Evolutionary conservation across 306 rosid genomes (phyloP).

Genomic region (Pyrus bretschneideri): DNA sequence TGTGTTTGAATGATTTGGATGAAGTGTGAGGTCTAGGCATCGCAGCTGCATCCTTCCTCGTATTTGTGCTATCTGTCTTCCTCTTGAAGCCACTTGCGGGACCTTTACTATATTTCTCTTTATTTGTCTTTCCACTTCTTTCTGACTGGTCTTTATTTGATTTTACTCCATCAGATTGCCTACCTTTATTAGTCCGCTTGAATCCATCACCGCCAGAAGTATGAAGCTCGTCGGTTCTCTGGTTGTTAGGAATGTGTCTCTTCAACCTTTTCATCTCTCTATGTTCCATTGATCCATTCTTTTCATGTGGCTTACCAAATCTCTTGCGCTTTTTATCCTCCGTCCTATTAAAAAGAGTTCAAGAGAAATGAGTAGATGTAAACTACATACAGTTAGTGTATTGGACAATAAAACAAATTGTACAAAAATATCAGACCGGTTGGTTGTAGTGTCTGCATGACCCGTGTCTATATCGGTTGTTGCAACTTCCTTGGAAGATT

Average conservation of each 20-base stretch:
- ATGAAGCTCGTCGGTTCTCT: slow-evolving; percentile 7
- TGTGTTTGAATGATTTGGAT: slow-evolving; percentile 22
- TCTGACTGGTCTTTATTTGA: slow-evolving; percentile 21
- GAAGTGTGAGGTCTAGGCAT: slow-evolving; percentile 15
- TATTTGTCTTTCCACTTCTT: slow-evolving; percentile 15
- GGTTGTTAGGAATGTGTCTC: slow-evolving; percentile 12
- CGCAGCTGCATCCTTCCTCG: slow-evolving; percentile 18
- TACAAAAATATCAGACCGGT: slow-evolving; percentile 36
- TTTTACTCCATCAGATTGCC: slow-evolving; percentile 24
- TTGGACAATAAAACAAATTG: neutral
- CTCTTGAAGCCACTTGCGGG: slow-evolving; percentile 24
- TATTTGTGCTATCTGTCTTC: slow-evolving; percentile 15
- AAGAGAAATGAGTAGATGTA: neutral
- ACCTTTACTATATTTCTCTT: slow-evolving; percentile 20
- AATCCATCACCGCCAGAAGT: slow-evolving; percentile 16
- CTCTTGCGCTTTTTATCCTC: slow-evolving; percentile 33
- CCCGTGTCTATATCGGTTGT: slow-evolving; percentile 18
- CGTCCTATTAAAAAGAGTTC: slow-evolving; percentile 23
- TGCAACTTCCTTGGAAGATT: slow-evolving; percentile 33
- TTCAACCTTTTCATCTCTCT: slow-evolving; percentile 40
- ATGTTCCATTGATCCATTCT: slow-evolving; percentile 18
- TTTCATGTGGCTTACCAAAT: slow-evolving; percentile 18
- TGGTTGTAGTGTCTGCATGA: slow-evolving; percentile 37
- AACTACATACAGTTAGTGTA: neutral
- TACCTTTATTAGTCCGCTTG: slow-evolving; percentile 28